Evolutionary conservation across 306 rosid species (phyloP).

Genomic region (Vigna unguiculata): DNA sequence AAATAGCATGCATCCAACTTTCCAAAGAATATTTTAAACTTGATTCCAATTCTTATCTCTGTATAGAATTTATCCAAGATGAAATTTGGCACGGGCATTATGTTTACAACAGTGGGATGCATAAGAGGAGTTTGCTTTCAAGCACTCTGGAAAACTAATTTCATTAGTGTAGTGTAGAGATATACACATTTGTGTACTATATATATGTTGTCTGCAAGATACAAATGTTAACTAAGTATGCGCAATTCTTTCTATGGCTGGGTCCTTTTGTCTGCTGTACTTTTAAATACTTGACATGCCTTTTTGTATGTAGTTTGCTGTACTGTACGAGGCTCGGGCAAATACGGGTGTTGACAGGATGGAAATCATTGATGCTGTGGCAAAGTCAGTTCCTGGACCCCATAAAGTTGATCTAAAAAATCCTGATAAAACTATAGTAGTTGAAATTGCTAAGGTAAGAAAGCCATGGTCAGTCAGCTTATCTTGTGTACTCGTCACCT

Average conservation of each 20-base stretch:
- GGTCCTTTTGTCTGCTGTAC: slow-evolving; percentile 24
- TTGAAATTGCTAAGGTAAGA: slow-evolving; percentile 90
- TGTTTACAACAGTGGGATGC: background rate
- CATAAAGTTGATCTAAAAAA: slow-evolving; percentile 91
- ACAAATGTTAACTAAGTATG: slow-evolving; percentile 8
- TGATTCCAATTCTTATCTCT: background rate
- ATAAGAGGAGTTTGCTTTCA: slow-evolving; percentile 1
- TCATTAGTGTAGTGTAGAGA: slow-evolving; percentile 6
- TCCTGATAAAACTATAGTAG: slow-evolving; percentile 90
- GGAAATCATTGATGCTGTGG: slow-evolving; percentile 88
- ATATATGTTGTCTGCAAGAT: background rate
- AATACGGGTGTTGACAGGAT: slow-evolving; percentile 88
- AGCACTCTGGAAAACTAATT: slow-evolving; percentile 1
- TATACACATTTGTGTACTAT: background rate
- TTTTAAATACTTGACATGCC: background rate
- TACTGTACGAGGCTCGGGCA: slow-evolving; percentile 91
- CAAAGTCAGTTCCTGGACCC: slow-evolving; percentile 87
- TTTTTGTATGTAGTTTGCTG: slow-evolving; percentile 74
- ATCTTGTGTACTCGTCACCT: background rate
- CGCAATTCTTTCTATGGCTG: background rate
- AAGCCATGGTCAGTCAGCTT: slow-evolving; percentile 28
- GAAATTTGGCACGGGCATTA: background rate
- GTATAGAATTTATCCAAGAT: slow-evolving; percentile 2
- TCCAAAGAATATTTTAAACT: background rate
- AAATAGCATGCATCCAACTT: too few species aligned